These are phyloP conservation scores for Phyllosticta paracitricarpa DNA, from an alignment of 2,329 filamentous ascomycete genomes.

Conservation along the genomic window DNA sequence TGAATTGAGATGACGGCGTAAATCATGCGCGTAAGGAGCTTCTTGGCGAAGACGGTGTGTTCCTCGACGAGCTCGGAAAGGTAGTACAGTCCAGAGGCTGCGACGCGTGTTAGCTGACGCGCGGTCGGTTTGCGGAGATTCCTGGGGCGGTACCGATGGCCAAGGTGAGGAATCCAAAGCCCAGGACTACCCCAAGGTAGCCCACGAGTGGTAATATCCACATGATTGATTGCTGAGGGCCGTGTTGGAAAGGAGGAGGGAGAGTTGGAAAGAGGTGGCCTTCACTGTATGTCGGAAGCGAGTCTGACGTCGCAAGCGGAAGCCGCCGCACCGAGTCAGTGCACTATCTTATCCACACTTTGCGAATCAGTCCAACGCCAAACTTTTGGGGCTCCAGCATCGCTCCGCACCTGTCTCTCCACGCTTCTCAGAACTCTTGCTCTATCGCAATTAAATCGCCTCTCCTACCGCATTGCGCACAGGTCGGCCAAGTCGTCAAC, in stretches of 20 bases:
- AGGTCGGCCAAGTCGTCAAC: not conserved
- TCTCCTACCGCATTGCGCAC: not conserved
- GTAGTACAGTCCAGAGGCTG: constrained; percentile 96
- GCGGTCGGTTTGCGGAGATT: not conserved
- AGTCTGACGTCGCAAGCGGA: constrained; percentile 8
- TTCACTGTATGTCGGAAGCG: constrained; percentile 8
- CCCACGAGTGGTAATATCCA: constrained; percentile 92
- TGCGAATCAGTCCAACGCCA: constrained; percentile 1
- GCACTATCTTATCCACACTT: not conserved
- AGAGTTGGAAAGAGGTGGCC: constrained; percentile 1
- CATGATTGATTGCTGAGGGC: constrained; percentile 47
- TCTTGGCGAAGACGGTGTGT: constrained; percentile 86
- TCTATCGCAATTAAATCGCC: not conserved
- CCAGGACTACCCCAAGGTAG: constrained; percentile 75
- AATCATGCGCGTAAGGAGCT: constrained; percentile 74
- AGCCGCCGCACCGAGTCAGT: not conserved
- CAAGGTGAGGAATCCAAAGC: constrained; percentile 88
- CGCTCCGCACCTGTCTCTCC: not conserved
- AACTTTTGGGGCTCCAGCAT: constrained; percentile 4
- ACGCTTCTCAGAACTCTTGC: not conserved
- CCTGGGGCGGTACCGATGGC: constrained; percentile 58
- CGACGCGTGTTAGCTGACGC: not conserved
- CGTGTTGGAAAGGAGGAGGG: not conserved
- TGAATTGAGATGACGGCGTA: constrained; percentile 71
- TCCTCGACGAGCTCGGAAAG: constrained; percentile 97